These are phyloP conservation scores for Globisporangium ultimum DNA, from an alignment of 352 stramenopile genomes.

Conservation along the genomic window DNA sequence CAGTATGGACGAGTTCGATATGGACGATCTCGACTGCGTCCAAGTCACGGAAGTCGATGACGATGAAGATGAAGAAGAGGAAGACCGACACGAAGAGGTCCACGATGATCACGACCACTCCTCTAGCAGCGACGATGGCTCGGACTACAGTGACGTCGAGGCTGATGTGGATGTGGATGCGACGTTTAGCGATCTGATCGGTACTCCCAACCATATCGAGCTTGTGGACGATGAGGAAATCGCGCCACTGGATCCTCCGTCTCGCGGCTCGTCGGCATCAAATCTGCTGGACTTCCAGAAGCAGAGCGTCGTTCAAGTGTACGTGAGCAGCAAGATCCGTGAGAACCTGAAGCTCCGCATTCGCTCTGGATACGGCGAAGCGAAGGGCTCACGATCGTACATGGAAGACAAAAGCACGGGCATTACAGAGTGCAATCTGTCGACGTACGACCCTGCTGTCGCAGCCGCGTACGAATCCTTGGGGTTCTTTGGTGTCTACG, in stretches of 20 bases:
- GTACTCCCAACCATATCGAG: slow-evolving; percentile 49
- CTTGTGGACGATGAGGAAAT: slow-evolving; percentile 65
- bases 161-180: slow-evolving; percentile 83
- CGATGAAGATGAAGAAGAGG: slow-evolving; percentile 60
- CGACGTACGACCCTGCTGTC: slow-evolving; percentile 34
- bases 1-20: slow-evolving; percentile 51
- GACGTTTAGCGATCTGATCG: slow-evolving; percentile 84
- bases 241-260: slow-evolving; percentile 26
- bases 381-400: slow-evolving; percentile 79
- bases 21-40: slow-evolving; percentile 76
- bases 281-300: slow-evolving; percentile 21
- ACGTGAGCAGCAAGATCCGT: slow-evolving; percentile 86
- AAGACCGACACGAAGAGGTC: slow-evolving; percentile 16
- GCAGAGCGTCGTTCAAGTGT: slow-evolving; percentile 68
- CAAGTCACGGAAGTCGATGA: slow-evolving; percentile 74
- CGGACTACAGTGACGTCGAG: slow-evolving; percentile 81
- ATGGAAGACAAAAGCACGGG: slow-evolving; percentile 85
- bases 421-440: slow-evolving; percentile 44
- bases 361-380: slow-evolving; percentile 78
- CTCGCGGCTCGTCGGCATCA: slow-evolving; percentile 21
- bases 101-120: slow-evolving; percentile 38
- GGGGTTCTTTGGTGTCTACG: slow-evolving; percentile 84
- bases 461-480: slow-evolving; percentile 39
- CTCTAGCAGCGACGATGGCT: slow-evolving; percentile 54
- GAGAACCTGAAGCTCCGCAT: slow-evolving; percentile 74